Evolutionary conservation across 2,329 filamentous ascomycete genomes (phyloP), one percentile per base, ranked within the genome.

Genomic region (Lomentospora prolificans): DNA sequence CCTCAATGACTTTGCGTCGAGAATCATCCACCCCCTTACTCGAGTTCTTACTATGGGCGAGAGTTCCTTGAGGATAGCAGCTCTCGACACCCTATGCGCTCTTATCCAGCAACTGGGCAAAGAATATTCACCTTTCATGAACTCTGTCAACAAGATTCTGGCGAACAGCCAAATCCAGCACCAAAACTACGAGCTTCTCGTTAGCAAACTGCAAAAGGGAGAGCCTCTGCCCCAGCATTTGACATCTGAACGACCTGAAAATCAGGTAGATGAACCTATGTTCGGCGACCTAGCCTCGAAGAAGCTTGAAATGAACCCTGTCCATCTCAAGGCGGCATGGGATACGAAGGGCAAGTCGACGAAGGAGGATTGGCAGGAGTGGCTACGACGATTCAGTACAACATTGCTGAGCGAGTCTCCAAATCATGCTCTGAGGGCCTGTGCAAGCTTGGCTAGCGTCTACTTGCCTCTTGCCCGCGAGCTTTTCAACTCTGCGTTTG

Each of bases 351-450:
- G 95, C 58, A 96, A 96, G 66, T 96, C 92, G 0, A 99, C 94
- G 8, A 90, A 91, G 64, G 94, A 99, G 67, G 94, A 99, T 70
- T 99, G 94, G 94, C 89, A 96, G 64, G 94, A 99, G 69, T 99
- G 94, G 94, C 90, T 99, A 71, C 84, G 95, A 59, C 82, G 92
- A 27, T 96, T 99, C 72, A 97, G 92, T 66, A 92, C 96, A 31
- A 95, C 96, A 56, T 77, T 99, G 6, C 78, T 99, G 48, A 89
- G 91, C 59, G 95, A 99, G 67, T 97, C 91, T 1, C 95, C 94
- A 3, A 96, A 96, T 61, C 94, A 96, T 65, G 92, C 95, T 7
- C 77, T 99, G 1, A 82, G 94, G 60, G 94, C 94, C 46, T 99
- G 95, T 67, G 94, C 92, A 39, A 89, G 87, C 57, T 76, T 99